These are phyloP conservation scores for Sporothrix inflata DNA, from an alignment of 2,329 filamentous ascomycete genomes.

Conservation along the genomic window DNA sequence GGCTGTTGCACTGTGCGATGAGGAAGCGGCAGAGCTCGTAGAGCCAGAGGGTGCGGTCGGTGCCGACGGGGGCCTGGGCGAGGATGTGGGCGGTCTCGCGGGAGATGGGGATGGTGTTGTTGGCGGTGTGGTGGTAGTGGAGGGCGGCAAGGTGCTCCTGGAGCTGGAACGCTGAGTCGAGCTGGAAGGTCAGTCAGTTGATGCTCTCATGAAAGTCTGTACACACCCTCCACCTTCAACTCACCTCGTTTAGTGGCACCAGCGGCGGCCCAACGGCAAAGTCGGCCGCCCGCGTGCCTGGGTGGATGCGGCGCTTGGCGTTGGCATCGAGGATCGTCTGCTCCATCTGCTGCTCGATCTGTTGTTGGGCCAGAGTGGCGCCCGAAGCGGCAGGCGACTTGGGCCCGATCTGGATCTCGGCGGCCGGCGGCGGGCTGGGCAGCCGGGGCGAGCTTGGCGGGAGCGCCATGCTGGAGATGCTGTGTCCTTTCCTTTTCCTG, in stretches of 20 bases:
- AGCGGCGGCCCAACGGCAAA: conserved; percentile 92
- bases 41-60: conserved; percentile 89
- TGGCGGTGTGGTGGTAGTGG: conserved; percentile 76
- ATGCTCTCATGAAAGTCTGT: background rate
- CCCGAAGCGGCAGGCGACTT: conserved; percentile 36
- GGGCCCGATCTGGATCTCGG: conserved; percentile 83
- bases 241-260: conserved; percentile 80
- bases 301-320: conserved; percentile 82
- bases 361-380: conserved; percentile 53
- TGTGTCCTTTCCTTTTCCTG: too few species aligned
- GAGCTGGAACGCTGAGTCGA: conserved; percentile 95
- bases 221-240: conserved; percentile 33
- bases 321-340: conserved; percentile 70
- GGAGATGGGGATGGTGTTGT: conserved; percentile 71
- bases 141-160: conserved; percentile 96
- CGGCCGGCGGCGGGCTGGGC: conserved; percentile 90
- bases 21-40: conserved; percentile 98
- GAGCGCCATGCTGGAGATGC: conserved; percentile 49
- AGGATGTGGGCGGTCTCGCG: conserved; percentile 75
- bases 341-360: conserved; percentile 62
- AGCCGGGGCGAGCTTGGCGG: conserved; percentile 84
- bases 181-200: conserved; percentile 56
- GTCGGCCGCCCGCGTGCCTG: conserved; percentile 86
- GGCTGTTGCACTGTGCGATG: conserved; percentile 88
- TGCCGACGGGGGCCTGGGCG: conserved; percentile 76